These are phyloP conservation scores for Fusarium napiforme DNA, from an alignment of 2,329 filamentous ascomycete genomes.

Conservation along the genomic window DNA sequence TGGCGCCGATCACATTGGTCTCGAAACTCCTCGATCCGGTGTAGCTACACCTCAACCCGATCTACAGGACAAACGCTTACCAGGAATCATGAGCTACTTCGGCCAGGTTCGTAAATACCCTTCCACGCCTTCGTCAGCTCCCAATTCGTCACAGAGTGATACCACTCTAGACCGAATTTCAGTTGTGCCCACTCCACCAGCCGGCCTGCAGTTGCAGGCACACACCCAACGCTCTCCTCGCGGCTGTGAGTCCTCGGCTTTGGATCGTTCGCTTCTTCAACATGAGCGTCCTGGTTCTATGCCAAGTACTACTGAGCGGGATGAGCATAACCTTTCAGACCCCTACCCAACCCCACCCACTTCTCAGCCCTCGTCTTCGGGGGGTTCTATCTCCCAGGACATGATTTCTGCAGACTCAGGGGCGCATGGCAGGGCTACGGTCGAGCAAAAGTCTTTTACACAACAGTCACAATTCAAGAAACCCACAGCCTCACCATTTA, in stretches of 20 bases:
- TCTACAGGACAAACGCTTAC: conserved; percentile 91
- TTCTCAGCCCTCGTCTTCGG: conserved; percentile 58
- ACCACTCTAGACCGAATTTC: conserved; percentile 38
- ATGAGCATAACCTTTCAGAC: conserved; percentile 44
- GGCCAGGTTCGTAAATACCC: conserved; percentile 97
- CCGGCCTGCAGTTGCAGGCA: conserved; percentile 46
- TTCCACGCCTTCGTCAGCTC: conserved; percentile 60
- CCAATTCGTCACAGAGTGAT: conserved; percentile 52
- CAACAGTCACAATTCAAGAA: conserved; percentile 36
- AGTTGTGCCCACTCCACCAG: conserved; percentile 47
- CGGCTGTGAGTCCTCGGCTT: conserved; percentile 34
- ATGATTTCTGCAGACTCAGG: conserved; percentile 41
- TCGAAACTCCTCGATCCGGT: conserved; percentile 88
- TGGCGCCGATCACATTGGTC: conserved; percentile 79
- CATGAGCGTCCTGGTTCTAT: conserved; percentile 39
- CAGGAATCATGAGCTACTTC: conserved; percentile 97
- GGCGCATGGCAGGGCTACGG: conserved; percentile 38
- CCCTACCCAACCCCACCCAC: conserved; percentile 68
- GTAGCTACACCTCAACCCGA: conserved; percentile 94
- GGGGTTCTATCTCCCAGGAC: conserved; percentile 47
- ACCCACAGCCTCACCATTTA: conserved; percentile 40
- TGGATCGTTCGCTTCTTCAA: conserved; percentile 40
- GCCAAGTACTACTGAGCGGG: conserved; percentile 38
- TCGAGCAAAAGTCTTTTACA: conserved; percentile 36
- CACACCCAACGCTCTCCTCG: conserved; percentile 41